Conservation (phyloP, 306 rosid genomes). For the Cyclanthera cordifolia region DNA sequence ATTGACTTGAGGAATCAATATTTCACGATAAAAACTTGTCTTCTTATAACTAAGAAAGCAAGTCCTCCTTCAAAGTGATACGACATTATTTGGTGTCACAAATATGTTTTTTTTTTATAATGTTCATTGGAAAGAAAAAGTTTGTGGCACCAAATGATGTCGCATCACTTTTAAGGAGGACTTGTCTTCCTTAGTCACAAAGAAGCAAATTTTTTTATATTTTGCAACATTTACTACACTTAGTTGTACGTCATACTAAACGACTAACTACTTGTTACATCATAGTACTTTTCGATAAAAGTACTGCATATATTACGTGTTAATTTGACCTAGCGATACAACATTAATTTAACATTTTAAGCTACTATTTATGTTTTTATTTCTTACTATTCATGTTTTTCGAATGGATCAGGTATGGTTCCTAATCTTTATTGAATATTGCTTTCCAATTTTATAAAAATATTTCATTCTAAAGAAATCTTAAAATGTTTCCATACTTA, state of each 20-base stretch:
- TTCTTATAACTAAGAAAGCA: too few species aligned
- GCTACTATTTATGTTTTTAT: neutral
- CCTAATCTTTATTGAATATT: neutral
- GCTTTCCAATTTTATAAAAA: neutral
- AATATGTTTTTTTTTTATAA: too few species aligned
- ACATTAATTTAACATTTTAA: neutral
- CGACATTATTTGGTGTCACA: too few species aligned
- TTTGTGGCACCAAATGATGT: too few species aligned
- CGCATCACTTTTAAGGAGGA: too few species aligned
- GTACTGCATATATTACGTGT: neutral
- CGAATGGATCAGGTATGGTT: rapidly evolving
- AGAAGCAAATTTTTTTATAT: too few species aligned
- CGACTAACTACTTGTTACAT: neutral
- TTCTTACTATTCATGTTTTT: neutral
- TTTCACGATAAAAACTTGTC: too few species aligned
- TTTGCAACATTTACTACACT: too few species aligned
- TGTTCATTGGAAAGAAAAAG: too few species aligned
- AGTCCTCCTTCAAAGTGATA: too few species aligned
- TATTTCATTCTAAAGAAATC: neutral
- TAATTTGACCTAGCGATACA: neutral
- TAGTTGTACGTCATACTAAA: neutral
- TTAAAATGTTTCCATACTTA: neutral
- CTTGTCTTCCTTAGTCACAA: too few species aligned
- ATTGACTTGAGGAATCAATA: too few species aligned
- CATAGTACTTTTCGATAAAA: neutral